Base-by-base conservation (phyloP, 345 rosid genomes). In the Lepidium didymum region DNA sequence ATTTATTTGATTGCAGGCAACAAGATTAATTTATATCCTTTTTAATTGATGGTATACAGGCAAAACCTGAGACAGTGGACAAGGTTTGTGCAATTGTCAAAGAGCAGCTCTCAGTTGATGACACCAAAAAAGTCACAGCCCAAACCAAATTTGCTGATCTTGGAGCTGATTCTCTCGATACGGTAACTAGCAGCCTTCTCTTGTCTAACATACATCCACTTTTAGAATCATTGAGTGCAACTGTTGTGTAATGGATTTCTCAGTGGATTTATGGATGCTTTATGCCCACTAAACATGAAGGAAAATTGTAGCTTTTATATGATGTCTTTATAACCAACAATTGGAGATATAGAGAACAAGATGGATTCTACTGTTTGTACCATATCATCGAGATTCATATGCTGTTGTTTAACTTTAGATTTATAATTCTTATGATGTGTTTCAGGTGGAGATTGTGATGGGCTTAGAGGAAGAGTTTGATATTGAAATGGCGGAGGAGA, bases 371-470 rank as follows among this genome's bases (percentile, higher is more conserved):
- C 10, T 44, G 16, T 14, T 33, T 7, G 35, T 34, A 34, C 0
- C 12, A n/a, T 21, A 2, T 7, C 19, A 13, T 36, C 36, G 11
- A 33, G 6, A 4, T 19, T 12, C 8, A 11, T 10, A 5, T 52
- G 8, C 5, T 49, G 33, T 23, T 23, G 10, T 27, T 27, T 27
- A 50, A 25, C 15, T 18, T 18, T 46, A 50, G 0, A 33, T 34
- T 25, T 37, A 36, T 40, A 44, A 13, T 4, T 14, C 37, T 8
- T 62, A 15, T 16, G 50, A 36, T 54, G 8, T 8, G 10, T 54
- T 57, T 54, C 71, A 87, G 92, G 97, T 85, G 10, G 92, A 88
- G 89, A 83, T 86, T 52, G 89, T 85, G 62, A 91, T 86, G 91
- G 86, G 83, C 33, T 83, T 88, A 1, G 92, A 84, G 78, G 96